Percentiles rank a stretch among this genome's conserved stretches.
Conservation (phyloP, 768 basidiomycete species). For the Lyophyllum atratum region DNA sequence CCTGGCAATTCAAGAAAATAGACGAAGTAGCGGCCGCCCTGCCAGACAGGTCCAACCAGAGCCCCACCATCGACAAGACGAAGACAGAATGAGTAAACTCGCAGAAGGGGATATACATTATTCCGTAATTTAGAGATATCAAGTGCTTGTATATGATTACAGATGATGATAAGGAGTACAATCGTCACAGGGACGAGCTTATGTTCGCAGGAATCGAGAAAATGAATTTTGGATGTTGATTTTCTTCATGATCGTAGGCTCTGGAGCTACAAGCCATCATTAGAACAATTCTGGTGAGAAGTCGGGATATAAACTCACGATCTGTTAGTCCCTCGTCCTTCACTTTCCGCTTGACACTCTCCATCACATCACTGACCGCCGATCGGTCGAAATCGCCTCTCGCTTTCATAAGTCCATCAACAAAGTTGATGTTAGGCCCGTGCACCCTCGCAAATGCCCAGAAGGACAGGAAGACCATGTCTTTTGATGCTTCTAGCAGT, state of each 20-base stretch:
- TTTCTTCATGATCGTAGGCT: constrained; percentile 92
- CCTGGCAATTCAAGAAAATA: constrained; percentile 96
- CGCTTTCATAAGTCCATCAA: constrained; percentile 87
- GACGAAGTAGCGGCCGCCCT: constrained; percentile 79
- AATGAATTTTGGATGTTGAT: constrained; percentile 75
- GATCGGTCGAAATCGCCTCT: constrained; percentile 91
- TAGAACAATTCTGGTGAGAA: background rate
- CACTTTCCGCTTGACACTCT: constrained; percentile 88
- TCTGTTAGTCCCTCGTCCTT: constrained; percentile 85
- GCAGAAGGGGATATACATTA: constrained; percentile 14
- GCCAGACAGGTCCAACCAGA: constrained; percentile 63
- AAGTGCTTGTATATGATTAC: constrained; percentile 21
- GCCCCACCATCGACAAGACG: constrained; percentile 35
- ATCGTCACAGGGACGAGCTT: constrained; percentile 12
- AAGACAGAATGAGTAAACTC: constrained; percentile 45
- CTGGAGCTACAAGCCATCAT: constrained; percentile 51
- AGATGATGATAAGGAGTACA: constrained; percentile 15
- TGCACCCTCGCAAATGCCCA: constrained; percentile 93
- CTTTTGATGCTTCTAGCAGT: constrained; percentile 84
- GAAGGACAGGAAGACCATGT: constrained; percentile 89
- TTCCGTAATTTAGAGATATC: constrained; percentile 17
- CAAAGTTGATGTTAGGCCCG: constrained; percentile 90
- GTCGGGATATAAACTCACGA: constrained; percentile 52
- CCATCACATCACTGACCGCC: constrained; percentile 88
- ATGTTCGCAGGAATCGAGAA: constrained; percentile 69